phyloP scores from a whole-genome alignment of 1,139 yeast species.

The Geotrichum restrictum region DNA sequence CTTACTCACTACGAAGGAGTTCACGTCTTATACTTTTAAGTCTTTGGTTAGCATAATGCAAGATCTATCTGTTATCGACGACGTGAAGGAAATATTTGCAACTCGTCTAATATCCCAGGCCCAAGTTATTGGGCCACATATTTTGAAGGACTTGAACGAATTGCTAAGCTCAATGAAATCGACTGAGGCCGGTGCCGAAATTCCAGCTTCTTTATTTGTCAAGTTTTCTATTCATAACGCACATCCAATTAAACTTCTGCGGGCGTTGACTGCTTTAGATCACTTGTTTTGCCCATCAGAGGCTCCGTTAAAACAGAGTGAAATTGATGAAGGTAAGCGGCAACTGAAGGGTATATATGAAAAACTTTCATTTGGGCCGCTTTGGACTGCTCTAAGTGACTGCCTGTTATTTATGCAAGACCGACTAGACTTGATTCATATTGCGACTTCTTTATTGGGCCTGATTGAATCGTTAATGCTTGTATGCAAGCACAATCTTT shows the following conservation, averaged over 20 bases:
- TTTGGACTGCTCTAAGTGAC: conserved; percentile 86
- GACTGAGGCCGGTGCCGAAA: conserved; percentile 43
- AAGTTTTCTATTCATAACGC: conserved; percentile 78
- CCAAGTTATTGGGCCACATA: conserved; percentile 52
- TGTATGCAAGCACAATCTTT: conserved; percentile 82
- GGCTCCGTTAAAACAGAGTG: no score
- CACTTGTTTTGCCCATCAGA: conserved; percentile 57
- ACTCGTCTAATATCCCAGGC: conserved; percentile 67
- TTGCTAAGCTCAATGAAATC: conserved; percentile 48
- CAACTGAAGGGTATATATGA: conserved; percentile 48
- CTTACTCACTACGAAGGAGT: conserved; percentile 73
- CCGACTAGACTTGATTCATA: conserved; percentile 49
- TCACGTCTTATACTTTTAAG: conserved; percentile 80
- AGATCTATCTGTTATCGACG: conserved; percentile 59
- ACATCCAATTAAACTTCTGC: conserved; percentile 78
- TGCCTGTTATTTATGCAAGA: conserved; percentile 52
- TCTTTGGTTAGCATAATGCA: conserved; percentile 82
- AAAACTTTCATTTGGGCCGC: conserved; percentile 63
- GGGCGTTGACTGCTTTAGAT: conserved; percentile 85
- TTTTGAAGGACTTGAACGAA: conserved; percentile 54
- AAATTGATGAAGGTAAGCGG: no score
- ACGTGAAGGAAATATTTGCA: conserved; percentile 64
- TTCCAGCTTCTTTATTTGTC: conserved; percentile 53
- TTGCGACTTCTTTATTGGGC: conserved; percentile 81
- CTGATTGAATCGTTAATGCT: conserved; percentile 91